These are phyloP conservation scores for Strombidium stylifer DNA, from an alignment of 73 alveolate species.

Conservation along the genomic window DNA sequence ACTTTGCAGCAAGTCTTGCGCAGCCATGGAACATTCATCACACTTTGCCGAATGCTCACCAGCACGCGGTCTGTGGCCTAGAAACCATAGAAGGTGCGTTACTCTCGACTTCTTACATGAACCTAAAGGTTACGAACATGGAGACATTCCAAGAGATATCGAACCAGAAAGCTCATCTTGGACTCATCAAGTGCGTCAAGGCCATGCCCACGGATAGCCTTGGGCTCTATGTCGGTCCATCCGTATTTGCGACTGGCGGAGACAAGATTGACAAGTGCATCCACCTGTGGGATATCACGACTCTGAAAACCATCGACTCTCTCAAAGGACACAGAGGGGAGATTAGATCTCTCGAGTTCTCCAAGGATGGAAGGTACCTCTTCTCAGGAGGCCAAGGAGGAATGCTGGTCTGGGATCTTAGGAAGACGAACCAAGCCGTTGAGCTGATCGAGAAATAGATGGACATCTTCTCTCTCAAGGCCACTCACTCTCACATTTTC, in stretches of 20 bases:
- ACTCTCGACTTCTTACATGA: conserved; percentile 53
- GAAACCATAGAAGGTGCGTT: conserved; percentile 58
- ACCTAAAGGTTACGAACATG: conserved; percentile 69
- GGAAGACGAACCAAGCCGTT: conserved; percentile 39
- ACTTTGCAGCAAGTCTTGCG: too few species aligned
- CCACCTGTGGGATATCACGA: conserved; percentile 66
- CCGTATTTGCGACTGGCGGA: too few species aligned
- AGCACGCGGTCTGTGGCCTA: conserved; percentile 55
- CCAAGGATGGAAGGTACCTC: conserved; percentile 30
- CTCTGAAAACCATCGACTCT: conserved; percentile 45
- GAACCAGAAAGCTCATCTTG: conserved; percentile 50
- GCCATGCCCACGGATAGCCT: conserved; percentile 52
- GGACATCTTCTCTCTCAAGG: conserved; percentile 58
- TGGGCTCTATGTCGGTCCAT: conserved; percentile 64
- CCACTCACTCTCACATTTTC: conserved; percentile 32
- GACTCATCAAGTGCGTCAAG: conserved; percentile 49
- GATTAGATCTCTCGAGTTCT: conserved; percentile 43
- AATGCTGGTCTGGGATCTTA: conserved; percentile 67
- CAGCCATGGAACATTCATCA: too few species aligned
- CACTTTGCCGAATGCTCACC: conserved; percentile 67
- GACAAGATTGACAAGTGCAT: conserved; percentile 61
- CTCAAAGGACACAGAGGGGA: conserved; percentile 68
- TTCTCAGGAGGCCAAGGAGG: conserved; percentile 71
- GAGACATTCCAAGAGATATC: conserved; percentile 58
- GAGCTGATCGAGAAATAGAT: conserved; percentile 61